A percentile compares a stretch with the other conserved stretches of the same genome.
These are phyloP conservation scores for Madurella fahalii DNA, from an alignment of 2,329 filamentous ascomycete species.

Conservation along the genomic window DNA sequence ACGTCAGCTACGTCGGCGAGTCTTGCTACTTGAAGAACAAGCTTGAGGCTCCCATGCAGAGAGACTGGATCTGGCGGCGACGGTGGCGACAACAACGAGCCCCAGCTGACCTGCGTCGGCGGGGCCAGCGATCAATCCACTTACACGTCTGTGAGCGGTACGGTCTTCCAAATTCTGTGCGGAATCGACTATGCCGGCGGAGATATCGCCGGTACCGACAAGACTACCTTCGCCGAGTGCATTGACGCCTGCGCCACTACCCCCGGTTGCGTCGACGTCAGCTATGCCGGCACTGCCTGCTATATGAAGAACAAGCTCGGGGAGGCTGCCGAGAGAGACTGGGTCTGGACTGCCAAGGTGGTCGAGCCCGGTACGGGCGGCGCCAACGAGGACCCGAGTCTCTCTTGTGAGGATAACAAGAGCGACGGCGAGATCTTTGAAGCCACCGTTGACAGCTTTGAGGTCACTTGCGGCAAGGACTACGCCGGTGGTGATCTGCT, in stretches of 20 bases:
- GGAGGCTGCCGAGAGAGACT: neutral
- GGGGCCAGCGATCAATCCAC: neutral
- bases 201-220: too few species aligned
- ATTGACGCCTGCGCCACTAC: too few species aligned
- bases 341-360: constrained; percentile 2
- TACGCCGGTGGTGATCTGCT: constrained; percentile 5
- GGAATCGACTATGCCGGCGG: too few species aligned
- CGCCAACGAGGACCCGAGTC: neutral
- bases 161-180: neutral
- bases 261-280: neutral
- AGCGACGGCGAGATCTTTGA: constrained; percentile 1
- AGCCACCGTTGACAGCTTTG: neutral
- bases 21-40: constrained; percentile 2
- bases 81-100: neutral
- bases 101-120: neutral
- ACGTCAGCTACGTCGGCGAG: neutral
- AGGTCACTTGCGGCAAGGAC: constrained; percentile 6
- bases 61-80: constrained; percentile 1
- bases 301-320: constrained; percentile 1
- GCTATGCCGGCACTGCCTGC: neutral
- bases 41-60: neutral
- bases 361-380: neutral
- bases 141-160: neutral
- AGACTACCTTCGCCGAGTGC: too few species aligned
- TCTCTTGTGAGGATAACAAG: neutral